Conservation (phyloP, 2,329 filamentous ascomycete genomes). For the Trichoderma oligosporum region DNA sequence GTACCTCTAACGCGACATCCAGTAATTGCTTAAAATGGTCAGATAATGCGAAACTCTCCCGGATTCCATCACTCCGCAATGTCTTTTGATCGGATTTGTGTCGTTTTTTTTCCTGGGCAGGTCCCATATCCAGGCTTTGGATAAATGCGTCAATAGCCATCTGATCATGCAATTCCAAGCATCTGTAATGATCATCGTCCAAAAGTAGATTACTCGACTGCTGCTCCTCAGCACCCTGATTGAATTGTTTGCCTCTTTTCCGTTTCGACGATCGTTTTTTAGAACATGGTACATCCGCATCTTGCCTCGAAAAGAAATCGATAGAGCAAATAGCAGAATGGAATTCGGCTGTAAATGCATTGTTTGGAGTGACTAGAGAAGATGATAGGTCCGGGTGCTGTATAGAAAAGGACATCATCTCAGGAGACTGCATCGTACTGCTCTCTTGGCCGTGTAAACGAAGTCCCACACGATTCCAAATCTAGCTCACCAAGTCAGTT, state of each 20-base stretch:
- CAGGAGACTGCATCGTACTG: constrained; percentile 15
- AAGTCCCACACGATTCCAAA: constrained; percentile 33
- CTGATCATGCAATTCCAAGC: constrained; percentile 26
- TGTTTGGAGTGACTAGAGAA: constrained; percentile 28
- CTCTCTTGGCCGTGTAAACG: constrained; percentile 25
- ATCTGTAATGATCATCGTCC: constrained; percentile 19
- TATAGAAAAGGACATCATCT: constrained; percentile 32
- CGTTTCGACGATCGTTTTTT: not conserved
- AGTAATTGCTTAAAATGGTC: constrained; percentile 14
- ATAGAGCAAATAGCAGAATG: constrained; percentile 28
- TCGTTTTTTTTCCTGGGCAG: no score
- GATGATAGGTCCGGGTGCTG: constrained; percentile 37
- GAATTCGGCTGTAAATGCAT: constrained; percentile 28
- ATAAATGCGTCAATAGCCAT: constrained; percentile 32
- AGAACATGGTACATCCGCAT: not conserved
- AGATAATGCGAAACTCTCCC: not conserved
- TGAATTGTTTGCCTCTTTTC: not conserved
- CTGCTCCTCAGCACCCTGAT: not conserved
- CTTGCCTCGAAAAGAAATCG: constrained; percentile 21
- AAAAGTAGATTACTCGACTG: not conserved
- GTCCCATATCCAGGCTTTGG: constrained; percentile 22
- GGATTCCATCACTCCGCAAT: not conserved
- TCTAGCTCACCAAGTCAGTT: constrained; percentile 22
- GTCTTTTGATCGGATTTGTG: not conserved
- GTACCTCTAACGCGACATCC: constrained; percentile 25